These are phyloP conservation scores for Halophytophthora polymorphica DNA, from an alignment of 352 stramenopile species.

Conservation along the genomic window DNA sequence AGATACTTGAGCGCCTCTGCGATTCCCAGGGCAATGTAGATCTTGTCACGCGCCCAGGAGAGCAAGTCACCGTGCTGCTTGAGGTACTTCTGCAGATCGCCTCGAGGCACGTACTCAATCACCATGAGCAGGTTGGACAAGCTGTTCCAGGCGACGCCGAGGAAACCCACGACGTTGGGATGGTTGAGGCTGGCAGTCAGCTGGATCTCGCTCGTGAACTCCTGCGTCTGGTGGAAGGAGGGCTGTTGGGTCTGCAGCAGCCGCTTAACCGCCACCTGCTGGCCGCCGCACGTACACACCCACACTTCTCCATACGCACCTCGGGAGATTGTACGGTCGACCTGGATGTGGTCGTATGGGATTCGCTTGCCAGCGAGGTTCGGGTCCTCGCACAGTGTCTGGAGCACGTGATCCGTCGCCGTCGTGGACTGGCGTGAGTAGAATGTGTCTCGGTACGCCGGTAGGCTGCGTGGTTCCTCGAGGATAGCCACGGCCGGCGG, in stretches of 20 bases:
- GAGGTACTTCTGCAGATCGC: slow-evolving; percentile 42
- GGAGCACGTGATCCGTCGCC: slow-evolving; percentile 10
- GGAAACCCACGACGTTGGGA: slow-evolving; percentile 43
- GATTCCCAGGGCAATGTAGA: slow-evolving; percentile 40
- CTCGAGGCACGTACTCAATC: slow-evolving; percentile 46
- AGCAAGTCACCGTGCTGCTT: slow-evolving; percentile 13
- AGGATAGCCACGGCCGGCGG: no score
- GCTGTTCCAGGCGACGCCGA: slow-evolving; percentile 52
- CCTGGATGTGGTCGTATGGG: slow-evolving; percentile 12
- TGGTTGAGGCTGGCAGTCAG: slow-evolving; percentile 38
- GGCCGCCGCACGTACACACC: slow-evolving; percentile 27
- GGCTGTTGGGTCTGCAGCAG: slow-evolving; percentile 32
- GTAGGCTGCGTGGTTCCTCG: no score
- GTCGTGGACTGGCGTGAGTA: no score
- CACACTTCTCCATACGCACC: slow-evolving; percentile 50
- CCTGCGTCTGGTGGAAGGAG: slow-evolving; percentile 27
- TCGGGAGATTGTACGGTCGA: slow-evolving; percentile 22
- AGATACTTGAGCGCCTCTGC: slow-evolving; percentile 44
- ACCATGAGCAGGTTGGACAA: slow-evolving; percentile 51
- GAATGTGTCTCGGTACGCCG: no score
- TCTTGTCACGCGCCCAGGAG: slow-evolving; percentile 29
- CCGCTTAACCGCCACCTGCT: slow-evolving; percentile 48
- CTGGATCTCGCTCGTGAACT: slow-evolving; percentile 47
- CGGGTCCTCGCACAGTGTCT: slow-evolving; percentile 16
- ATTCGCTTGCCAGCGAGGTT: slow-evolving; percentile 31